Base-by-base conservation (phyloP, 2,329 filamentous ascomycete genomes). In the Arthrobotrys sinensis region DNA sequence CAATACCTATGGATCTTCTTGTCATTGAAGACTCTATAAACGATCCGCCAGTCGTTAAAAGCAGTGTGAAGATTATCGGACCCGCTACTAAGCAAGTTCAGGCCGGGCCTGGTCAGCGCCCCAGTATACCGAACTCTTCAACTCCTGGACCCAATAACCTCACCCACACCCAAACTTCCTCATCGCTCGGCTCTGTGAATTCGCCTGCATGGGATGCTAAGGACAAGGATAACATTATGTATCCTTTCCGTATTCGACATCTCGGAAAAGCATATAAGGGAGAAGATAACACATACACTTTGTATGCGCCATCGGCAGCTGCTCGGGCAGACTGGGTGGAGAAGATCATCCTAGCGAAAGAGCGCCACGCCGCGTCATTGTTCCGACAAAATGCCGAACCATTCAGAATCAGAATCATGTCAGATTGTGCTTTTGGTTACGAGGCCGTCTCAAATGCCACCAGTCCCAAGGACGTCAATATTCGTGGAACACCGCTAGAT, bases 221-320 rank as follows among this genome's bases (percentile, higher is more conserved):
- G 34, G 72, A 88, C 32, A 92, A 90, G 80, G 91, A 93, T 83
- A 93, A 91, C 83, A 92, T 96, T 53, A 85, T 99, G 81, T 99
- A 94, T 83, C 96, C 96, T 0, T 99, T 99, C 89, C 91, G 91
- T 80, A 90, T 99, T 83, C 97, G 97, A 85, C 96, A 99, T 85
- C 88, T 99, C 19, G 96, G 96, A 11, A 81, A 81, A 38, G 77
- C 79, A 12, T 48, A 73, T 45, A 82, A 82, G 62, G 72, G 77
- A 11, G 93, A 97, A 79, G 83, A 85, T 57, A 94, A 97, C 81
- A 91, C 93, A 0, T 98, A 97, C 84, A 97, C 92, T 0, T 86
- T 99, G 1, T 98, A 96, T 83, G 94, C 95, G 0, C 89, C 91
- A 4, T 91, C 90, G 1, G 89, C 91, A 1, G 88, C 91, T 79